Evolutionary conservation across 169 alveolate species (phyloP).

Genomic region (Plasmodium cynomolgi): DNA sequence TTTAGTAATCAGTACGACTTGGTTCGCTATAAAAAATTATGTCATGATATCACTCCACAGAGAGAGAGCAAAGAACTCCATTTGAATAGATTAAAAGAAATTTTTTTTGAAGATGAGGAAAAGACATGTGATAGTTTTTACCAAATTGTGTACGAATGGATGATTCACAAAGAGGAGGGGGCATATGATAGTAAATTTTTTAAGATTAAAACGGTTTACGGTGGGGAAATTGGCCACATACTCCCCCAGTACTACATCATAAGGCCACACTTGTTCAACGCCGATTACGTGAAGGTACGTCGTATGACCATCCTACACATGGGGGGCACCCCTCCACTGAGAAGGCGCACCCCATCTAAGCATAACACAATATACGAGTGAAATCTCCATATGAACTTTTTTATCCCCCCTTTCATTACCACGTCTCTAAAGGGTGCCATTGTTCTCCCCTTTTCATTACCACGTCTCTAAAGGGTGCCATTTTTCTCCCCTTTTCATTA

Average conservation of each 20-base stretch:
- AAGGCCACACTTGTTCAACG: constrained; percentile 38
- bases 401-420: background rate
- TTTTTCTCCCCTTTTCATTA: background rate
- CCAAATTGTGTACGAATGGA: constrained; percentile 33
- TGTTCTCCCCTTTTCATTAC: background rate
- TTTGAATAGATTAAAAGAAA: constrained; percentile 25
- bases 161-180: background rate
- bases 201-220: constrained; percentile 4
- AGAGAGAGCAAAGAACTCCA: background rate
- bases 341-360: background rate
- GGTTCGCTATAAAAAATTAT: background rate
- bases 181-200: background rate
- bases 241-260: constrained; percentile 31
- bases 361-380: background rate
- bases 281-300: constrained; percentile 17
- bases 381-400: background rate
- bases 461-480: background rate
- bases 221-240: background rate
- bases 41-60: constrained; percentile 8
- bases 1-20: constrained; percentile 11
- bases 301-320: background rate
- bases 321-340: background rate
- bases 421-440: background rate
- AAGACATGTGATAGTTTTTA: constrained; percentile 16
- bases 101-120: background rate